phyloP scores from a whole-genome alignment of 2,329 filamentous ascomycete genomes.

The Hypoxylon sp. region DNA sequence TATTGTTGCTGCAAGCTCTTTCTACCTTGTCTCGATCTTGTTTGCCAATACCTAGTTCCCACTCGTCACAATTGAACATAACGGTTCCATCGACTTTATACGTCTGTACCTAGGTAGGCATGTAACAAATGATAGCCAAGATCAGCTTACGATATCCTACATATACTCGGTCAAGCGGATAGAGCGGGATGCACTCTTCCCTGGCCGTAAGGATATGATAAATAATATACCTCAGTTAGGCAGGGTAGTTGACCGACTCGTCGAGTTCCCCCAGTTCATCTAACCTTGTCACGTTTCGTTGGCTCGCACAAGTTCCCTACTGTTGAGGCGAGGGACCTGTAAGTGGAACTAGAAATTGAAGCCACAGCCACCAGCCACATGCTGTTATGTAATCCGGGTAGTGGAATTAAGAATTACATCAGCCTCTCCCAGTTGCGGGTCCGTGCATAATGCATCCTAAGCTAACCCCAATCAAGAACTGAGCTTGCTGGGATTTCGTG shows the following conservation, averaged over 20 bases:
- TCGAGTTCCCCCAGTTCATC: constrained; percentile 10
- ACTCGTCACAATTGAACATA: background rate
- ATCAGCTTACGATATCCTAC: constrained; percentile 19
- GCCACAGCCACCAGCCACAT: constrained; percentile 33
- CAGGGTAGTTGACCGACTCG: constrained; percentile 16
- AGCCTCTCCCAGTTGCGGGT: constrained; percentile 22
- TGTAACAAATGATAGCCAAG: constrained; percentile 18
- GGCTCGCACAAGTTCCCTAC: background rate
- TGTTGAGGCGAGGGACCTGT: background rate
- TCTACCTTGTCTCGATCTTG: background rate
- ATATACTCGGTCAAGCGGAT: constrained; percentile 40
- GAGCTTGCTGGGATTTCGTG: constrained; percentile 48
- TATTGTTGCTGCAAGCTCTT: background rate
- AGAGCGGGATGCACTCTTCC: constrained; percentile 7
- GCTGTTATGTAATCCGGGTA: constrained; percentile 8
- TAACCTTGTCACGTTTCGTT: constrained; percentile 13
- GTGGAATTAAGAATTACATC: constrained; percentile 37
- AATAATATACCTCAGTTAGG: constrained; percentile 36
- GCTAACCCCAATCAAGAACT: constrained; percentile 49
- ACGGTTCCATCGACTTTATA: constrained; percentile 4
- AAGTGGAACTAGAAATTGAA: constrained; percentile 3
- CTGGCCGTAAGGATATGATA: constrained; percentile 16
- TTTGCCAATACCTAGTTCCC: background rate
- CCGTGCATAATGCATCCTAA: constrained; percentile 27
- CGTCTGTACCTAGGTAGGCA: constrained; percentile 4